Percentiles rank a stretch among this genome's conserved stretches.
Evolutionary conservation across 2,329 filamentous ascomycete genomes (phyloP).

Genomic region (Xylariaceae sp.): DNA sequence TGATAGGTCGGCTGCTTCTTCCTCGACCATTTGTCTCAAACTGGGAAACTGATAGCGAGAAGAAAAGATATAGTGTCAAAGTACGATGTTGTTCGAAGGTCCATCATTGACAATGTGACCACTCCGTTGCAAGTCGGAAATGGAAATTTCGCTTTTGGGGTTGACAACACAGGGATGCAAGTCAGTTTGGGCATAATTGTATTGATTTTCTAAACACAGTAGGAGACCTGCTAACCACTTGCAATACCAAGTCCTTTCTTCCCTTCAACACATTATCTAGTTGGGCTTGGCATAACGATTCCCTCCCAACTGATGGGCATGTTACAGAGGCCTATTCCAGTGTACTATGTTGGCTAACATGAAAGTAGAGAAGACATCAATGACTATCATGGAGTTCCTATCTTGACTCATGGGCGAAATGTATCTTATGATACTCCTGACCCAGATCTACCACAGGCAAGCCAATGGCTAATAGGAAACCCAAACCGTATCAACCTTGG

Average conservation of each 20-base stretch:
- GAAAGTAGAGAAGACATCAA: constrained; percentile 22
- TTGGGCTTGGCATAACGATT: constrained; percentile 30
- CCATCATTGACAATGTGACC: constrained; percentile 23
- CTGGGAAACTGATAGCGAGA: background rate
- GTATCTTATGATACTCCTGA: constrained; percentile 38
- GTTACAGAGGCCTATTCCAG: background rate
- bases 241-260: constrained; percentile 19
- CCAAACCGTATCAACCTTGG: constrained; percentile 43
- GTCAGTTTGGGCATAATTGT: constrained; percentile 1
- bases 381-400: constrained; percentile 33
- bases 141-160: constrained; percentile 29
- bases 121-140: constrained; percentile 29
- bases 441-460: constrained; percentile 33
- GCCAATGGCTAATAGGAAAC: constrained; percentile 51
- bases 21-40: background rate
- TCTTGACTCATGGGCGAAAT: constrained; percentile 34
- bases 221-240: background rate
- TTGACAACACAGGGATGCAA: constrained; percentile 30
- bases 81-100: constrained; percentile 23
- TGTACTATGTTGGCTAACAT: background rate
- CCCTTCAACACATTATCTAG: constrained; percentile 28
- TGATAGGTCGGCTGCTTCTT: constrained; percentile 6
- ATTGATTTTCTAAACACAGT: background rate
- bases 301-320: constrained; percentile 35
- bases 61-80: constrained; percentile 21